A percentile compares a stretch with the other conserved stretches of the same genome.
phyloP scores from a whole-genome alignment of 2,329 filamentous ascomycete species.

The Huntiella abstrusa region DNA sequence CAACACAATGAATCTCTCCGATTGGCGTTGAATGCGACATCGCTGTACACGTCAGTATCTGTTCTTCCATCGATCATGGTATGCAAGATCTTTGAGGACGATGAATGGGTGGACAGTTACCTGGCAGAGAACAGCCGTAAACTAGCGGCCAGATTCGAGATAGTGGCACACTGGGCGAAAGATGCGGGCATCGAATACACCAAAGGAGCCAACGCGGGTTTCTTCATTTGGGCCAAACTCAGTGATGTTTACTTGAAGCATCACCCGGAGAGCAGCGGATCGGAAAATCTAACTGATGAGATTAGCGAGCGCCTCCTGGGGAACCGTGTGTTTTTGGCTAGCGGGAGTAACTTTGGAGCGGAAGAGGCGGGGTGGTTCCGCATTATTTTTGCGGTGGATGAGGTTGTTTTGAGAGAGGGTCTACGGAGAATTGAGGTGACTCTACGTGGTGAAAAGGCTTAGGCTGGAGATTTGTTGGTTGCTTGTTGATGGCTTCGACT shows the following conservation, averaged over 20 bases:
- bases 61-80: slow-evolving; percentile 24
- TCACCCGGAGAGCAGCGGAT: slow-evolving; percentile 9
- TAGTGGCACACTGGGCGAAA: slow-evolving; percentile 20
- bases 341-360: slow-evolving; percentile 20
- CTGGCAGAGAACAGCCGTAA: slow-evolving; percentile 23
- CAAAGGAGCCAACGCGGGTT: slow-evolving; percentile 29
- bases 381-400: slow-evolving; percentile 21
- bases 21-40: slow-evolving; percentile 19
- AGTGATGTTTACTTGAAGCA: slow-evolving; percentile 16
- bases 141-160: slow-evolving; percentile 22
- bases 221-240: slow-evolving; percentile 36
- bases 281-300: slow-evolving; percentile 14
- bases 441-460: slow-evolving; percentile 1
- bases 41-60: slow-evolving; percentile 26
- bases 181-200: slow-evolving; percentile 25
- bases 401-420: slow-evolving; percentile 17
- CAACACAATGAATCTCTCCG: slow-evolving; percentile 24
- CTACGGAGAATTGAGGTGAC: slow-evolving; percentile 9
- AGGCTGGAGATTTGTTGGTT: neutral
- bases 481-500: too few species aligned
- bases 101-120: slow-evolving; percentile 25
- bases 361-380: slow-evolving; percentile 22
- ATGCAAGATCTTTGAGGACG: slow-evolving; percentile 25
- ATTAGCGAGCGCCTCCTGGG: slow-evolving; percentile 17
- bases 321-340: slow-evolving; percentile 20